A percentile compares a stretch with the other conserved stretches of the same genome.
Conservation (phyloP, 495 filamentous ascomycete species). For the Platismatia glauca region DNA sequence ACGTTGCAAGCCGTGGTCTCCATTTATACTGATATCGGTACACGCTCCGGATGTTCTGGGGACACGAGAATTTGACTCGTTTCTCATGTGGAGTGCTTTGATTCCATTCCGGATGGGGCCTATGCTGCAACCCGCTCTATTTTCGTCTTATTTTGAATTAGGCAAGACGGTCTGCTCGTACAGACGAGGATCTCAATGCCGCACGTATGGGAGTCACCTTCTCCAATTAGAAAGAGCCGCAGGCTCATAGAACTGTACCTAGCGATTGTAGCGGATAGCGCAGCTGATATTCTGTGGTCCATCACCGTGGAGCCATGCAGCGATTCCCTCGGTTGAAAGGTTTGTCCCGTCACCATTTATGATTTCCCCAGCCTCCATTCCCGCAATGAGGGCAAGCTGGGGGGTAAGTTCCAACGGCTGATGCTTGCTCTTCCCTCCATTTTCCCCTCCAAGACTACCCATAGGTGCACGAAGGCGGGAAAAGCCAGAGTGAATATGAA, state of each 20-base stretch:
- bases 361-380: conserved; percentile 14
- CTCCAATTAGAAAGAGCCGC: background rate
- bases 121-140: background rate
- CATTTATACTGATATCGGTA: background rate
- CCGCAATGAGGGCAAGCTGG: conserved; percentile 1
- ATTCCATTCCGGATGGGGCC: background rate
- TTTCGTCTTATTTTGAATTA: conserved; percentile 1
- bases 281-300: background rate
- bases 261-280: background rate
- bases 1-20: background rate
- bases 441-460: conserved; percentile 23
- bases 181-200: background rate
- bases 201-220: background rate
- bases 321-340: background rate
- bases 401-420: conserved; percentile 15
- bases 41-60: background rate
- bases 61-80: background rate
- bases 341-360: conserved; percentile 16
- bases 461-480: conserved; percentile 17
- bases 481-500: conserved; percentile 23
- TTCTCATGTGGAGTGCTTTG: background rate
- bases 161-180: background rate
- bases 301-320: background rate
- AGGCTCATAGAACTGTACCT: background rate
- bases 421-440: conserved; percentile 15